phyloP scores from a whole-genome alignment of 2,329 filamentous ascomycete species.

The Stagonosporopsis tanaceti region DNA sequence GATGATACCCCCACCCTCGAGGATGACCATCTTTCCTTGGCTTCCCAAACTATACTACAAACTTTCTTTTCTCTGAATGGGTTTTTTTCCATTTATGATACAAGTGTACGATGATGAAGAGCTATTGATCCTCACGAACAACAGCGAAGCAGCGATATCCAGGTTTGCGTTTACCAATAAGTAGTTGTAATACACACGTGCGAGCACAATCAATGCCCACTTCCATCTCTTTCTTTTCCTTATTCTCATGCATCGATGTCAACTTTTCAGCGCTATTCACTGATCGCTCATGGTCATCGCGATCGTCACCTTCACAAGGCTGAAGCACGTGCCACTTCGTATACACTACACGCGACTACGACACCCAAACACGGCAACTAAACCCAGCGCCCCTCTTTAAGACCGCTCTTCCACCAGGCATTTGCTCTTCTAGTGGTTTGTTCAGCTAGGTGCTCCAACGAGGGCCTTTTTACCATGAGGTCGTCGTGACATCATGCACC shows the following conservation, averaged over 20 bases:
- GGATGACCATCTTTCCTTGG: slow-evolving; percentile 1
- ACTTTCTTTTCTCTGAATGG: slow-evolving; percentile 10
- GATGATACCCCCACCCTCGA: slow-evolving; percentile 11
- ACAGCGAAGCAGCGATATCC: slow-evolving; percentile 20
- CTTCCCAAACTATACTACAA: neutral
- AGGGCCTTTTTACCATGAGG: slow-evolving; percentile 12
- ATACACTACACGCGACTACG: neutral
- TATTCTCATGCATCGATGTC: neutral
- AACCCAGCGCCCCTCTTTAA: slow-evolving; percentile 1
- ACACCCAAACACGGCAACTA: neutral
- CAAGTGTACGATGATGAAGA: slow-evolving; percentile 11
- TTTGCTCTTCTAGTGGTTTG: neutral
- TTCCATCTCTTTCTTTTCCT: neutral
- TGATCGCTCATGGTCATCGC: neutral
- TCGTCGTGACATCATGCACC: slow-evolving; percentile 21
- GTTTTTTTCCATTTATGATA: slow-evolving; percentile 6
- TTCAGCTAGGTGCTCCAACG: neutral
- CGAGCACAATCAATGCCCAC: neutral
- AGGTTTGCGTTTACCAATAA: slow-evolving; percentile 10
- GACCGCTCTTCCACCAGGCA: neutral
- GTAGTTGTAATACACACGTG: slow-evolving; percentile 19
- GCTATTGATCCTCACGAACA: slow-evolving; percentile 5
- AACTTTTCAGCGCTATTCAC: neutral
- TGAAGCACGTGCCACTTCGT: neutral
- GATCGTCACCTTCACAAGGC: slow-evolving; percentile 4